These are phyloP conservation scores for Pythium sukuiense DNA, from an alignment of 352 stramenopile genomes.

Conservation along the genomic window DNA sequence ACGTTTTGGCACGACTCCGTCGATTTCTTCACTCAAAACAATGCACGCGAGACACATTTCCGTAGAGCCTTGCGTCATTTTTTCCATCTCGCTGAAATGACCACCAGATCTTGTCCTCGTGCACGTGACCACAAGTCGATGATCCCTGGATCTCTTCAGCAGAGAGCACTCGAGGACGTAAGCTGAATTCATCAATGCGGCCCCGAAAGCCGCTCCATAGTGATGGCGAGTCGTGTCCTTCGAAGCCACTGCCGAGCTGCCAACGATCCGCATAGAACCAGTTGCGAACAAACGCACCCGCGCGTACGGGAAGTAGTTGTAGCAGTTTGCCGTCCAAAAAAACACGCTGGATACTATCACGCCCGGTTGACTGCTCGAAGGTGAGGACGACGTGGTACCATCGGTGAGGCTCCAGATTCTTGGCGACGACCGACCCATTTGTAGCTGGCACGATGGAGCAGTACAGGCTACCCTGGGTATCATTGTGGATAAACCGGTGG, in stretches of 20 bases:
- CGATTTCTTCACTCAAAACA: too few species aligned
- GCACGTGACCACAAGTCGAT: too few species aligned
- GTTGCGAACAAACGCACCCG: neutral
- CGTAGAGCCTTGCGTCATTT: too few species aligned
- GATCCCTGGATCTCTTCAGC: neutral
- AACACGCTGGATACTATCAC: neutral
- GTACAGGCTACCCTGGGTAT: constrained; percentile 16
- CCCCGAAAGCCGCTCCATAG: neutral
- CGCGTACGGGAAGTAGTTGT: too few species aligned
- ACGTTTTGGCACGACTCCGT: too few species aligned
- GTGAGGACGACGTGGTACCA: constrained; percentile 12
- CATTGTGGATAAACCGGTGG: constrained; percentile 11
- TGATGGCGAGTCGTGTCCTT: neutral
- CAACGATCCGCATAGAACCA: neutral
- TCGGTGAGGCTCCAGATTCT: neutral
- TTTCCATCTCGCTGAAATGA: too few species aligned
- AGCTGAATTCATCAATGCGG: neutral
- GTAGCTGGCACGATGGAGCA: constrained; percentile 11
- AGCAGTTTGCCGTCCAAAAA: constrained; percentile 1
- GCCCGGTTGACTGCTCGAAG: neutral
- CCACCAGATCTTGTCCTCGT: too few species aligned
- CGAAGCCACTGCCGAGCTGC: neutral
- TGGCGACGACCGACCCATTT: neutral
- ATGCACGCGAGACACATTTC: too few species aligned
- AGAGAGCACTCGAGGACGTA: neutral